A percentile compares a stretch with the other conserved stretches of the same genome.
Conservation (phyloP, 2,329 filamentous ascomycete genomes). For the Aspergillus arachidicola region DNA sequence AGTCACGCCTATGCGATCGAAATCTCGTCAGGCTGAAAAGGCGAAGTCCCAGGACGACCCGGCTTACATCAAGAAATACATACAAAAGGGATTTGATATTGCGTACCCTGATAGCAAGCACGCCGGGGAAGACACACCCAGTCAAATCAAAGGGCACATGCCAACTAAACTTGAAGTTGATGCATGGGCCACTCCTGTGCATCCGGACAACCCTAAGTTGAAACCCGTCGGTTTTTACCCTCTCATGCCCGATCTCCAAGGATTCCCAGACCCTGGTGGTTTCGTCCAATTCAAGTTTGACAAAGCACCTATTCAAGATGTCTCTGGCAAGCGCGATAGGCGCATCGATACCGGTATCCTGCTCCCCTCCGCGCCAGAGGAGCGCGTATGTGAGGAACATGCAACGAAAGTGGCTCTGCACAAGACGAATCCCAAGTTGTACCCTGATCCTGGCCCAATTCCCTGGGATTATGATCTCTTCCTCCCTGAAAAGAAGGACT, state of each 20-base stretch:
- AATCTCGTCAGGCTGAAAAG: conserved; percentile 32
- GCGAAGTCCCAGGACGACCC: conserved; percentile 57
- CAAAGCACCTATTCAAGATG: conserved; percentile 57
- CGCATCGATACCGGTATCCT: conserved; percentile 63
- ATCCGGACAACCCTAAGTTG: conserved; percentile 60
- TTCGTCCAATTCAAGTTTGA: conserved; percentile 65
- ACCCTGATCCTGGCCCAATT: conserved; percentile 55
- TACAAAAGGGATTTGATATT: conserved; percentile 66
- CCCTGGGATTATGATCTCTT: conserved; percentile 64
- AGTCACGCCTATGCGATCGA: conserved; percentile 27
- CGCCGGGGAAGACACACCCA: conserved; percentile 57
- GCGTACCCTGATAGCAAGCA: conserved; percentile 64
- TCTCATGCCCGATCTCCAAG: conserved; percentile 62
- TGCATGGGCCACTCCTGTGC: conserved; percentile 62
- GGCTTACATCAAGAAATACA: conserved; percentile 61
- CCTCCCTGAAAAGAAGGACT: conserved; percentile 53
- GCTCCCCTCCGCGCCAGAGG: conserved; percentile 54
- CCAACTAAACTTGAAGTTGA: conserved; percentile 57
- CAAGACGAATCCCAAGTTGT: conserved; percentile 52
- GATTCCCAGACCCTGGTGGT: conserved; percentile 59
- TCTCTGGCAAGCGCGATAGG: conserved; percentile 55
- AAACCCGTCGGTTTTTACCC: conserved; percentile 63
- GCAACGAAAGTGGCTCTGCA: conserved; percentile 52
- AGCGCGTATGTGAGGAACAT: conserved; percentile 51
- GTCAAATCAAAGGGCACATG: conserved; percentile 56